Conservation (phyloP, 2,329 filamentous ascomycete genomes). For the Fusarium torreyae region DNA sequence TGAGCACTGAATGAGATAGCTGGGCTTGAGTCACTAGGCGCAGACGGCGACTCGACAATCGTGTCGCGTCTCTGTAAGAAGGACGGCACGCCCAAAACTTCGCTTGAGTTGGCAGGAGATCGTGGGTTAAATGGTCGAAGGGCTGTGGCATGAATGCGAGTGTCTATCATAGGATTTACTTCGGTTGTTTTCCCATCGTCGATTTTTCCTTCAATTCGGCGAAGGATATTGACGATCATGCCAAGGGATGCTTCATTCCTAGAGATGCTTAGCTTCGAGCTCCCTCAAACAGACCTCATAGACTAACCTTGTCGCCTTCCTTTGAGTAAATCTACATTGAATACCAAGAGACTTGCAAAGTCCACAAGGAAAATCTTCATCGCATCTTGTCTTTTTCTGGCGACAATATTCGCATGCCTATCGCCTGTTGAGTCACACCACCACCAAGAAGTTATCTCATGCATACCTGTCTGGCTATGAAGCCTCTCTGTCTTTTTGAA, state of each 20-base stretch:
- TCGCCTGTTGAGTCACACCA: neutral
- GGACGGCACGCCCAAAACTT: conserved; percentile 28
- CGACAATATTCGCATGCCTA: conserved; percentile 44
- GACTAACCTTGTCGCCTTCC: conserved; percentile 34
- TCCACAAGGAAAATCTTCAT: conserved; percentile 40
- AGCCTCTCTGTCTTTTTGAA: conserved; percentile 30
- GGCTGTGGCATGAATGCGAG: neutral
- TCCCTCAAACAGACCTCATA: accelerated
- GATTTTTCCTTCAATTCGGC: conserved; percentile 42
- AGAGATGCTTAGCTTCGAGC: neutral
- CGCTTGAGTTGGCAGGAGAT: conserved; percentile 38
- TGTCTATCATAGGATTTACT: neutral
- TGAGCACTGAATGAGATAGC: conserved; percentile 36
- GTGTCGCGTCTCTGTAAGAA: conserved; percentile 18
- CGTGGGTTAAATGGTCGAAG: conserved; percentile 15
- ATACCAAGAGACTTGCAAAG: conserved; percentile 32
- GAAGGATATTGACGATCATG: conserved; percentile 42
- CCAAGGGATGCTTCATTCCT: conserved; percentile 40
- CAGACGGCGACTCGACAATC: conserved; percentile 16
- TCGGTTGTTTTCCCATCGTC: conserved; percentile 23
- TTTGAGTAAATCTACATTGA: conserved; percentile 27
- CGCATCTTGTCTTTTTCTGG: conserved; percentile 40
- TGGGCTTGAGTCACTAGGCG: conserved; percentile 7
- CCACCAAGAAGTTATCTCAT: accelerated
- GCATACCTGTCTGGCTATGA: conserved; percentile 38